These are phyloP conservation scores for Leishmania major DNA, from an alignment of 208 protist genomes.

Conservation along the genomic window DNA sequence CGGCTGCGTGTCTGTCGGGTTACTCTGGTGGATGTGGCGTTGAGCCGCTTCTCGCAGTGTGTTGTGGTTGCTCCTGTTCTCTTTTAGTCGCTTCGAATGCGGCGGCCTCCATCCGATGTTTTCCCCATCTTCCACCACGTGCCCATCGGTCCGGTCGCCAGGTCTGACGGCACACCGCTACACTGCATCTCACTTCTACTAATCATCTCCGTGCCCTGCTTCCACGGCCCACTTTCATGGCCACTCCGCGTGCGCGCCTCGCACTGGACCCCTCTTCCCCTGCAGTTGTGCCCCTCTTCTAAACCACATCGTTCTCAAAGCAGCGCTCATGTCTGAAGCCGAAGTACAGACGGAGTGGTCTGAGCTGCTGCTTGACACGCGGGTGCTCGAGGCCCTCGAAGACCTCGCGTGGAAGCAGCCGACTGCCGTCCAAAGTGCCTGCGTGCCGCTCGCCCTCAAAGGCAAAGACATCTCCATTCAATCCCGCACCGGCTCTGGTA, in stretches of 20 bases:
- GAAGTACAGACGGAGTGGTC: conserved; percentile 61
- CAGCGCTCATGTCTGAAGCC: conserved; percentile 20
- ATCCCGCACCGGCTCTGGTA: conserved; percentile 88
- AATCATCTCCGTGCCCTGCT: not conserved
- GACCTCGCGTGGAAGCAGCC: conserved; percentile 86
- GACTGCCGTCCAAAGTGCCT: conserved; percentile 94
- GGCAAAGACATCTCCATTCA: conserved; percentile 90
- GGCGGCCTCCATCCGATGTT: not conserved
- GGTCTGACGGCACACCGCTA: not conserved
- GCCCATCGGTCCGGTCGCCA: too few species aligned
- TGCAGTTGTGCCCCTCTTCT: conserved; percentile 9
- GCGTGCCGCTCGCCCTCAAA: conserved; percentile 93
- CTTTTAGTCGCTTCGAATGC: not conserved
- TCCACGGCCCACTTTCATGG: not conserved
- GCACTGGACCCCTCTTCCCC: not conserved
- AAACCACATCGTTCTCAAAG: not conserved
- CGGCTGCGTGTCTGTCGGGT: not conserved
- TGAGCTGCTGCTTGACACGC: conserved; percentile 77
- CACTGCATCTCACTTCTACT: not conserved
- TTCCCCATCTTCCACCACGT: not conserved
- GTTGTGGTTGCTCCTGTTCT: too few species aligned
- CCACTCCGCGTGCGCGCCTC: not conserved
- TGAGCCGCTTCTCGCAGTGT: not conserved
- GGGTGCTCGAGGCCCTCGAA: conserved; percentile 81
- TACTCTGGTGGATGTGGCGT: not conserved